A percentile compares a stretch with the other conserved stretches of the same genome.
Conservation (phyloP, 1,139 yeast species). For the Hemisphaericaspora xylanilytica region DNA sequence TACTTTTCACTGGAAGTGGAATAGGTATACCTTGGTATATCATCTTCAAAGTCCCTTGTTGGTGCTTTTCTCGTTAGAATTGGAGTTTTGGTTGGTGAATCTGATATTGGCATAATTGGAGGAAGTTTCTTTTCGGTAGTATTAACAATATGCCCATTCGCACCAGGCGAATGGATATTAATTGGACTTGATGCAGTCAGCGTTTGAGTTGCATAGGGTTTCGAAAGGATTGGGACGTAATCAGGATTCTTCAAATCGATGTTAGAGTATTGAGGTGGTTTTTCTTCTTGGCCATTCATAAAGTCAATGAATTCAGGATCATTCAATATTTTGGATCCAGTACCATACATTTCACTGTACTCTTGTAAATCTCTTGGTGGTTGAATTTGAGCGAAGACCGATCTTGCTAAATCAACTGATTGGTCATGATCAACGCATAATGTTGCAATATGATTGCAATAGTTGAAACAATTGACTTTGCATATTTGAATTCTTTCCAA, state of each 20-base stretch:
- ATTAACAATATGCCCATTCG: background rate
- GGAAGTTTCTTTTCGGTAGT: constrained; percentile 2
- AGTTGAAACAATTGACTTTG: constrained; percentile 80
- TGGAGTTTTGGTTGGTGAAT: constrained; percentile 15
- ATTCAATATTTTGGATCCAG: constrained; percentile 63
- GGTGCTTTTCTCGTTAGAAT: constrained; percentile 26
- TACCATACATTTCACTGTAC: constrained; percentile 56
- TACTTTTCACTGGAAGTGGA: constrained; percentile 19
- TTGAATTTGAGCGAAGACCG: constrained; percentile 66
- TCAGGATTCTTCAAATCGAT: constrained; percentile 41
- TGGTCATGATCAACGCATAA: constrained; percentile 79
- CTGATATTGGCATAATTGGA: constrained; percentile 1
- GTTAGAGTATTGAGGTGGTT: constrained; percentile 19
- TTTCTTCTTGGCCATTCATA: constrained; percentile 36
- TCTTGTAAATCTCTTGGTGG: constrained; percentile 57
- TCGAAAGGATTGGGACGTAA: constrained; percentile 30
- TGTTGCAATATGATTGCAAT: constrained; percentile 72
- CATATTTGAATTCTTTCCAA: constrained; percentile 72
- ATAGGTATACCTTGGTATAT: constrained; percentile 18
- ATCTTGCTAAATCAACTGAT: constrained; percentile 67
- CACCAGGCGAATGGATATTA: background rate
- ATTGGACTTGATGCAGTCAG: constrained; percentile 3
- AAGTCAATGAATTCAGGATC: constrained; percentile 49
- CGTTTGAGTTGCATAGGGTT: constrained; percentile 29
- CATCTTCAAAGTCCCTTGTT: constrained; percentile 9